A percentile compares a stretch with the other conserved stretches of the same genome.
Conservation (phyloP, 2,329 filamentous ascomycete species). For the Colletotrichum scovillei region DNA sequence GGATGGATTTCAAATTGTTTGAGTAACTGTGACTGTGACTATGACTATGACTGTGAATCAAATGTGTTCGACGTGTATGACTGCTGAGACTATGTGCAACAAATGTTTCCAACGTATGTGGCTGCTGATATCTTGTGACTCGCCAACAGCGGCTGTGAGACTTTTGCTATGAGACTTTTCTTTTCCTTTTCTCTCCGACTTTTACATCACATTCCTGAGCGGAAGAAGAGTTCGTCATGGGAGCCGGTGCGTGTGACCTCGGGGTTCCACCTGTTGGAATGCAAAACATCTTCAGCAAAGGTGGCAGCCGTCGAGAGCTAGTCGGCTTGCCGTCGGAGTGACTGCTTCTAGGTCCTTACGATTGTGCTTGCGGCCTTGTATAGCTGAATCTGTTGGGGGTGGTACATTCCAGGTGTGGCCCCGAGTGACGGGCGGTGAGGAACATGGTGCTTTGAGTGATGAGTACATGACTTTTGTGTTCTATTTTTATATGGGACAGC, state of each 20-base stretch:
- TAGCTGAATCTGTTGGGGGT: not conserved
- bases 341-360: too few species aligned
- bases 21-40: not conserved
- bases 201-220: slow-evolving; percentile 3
- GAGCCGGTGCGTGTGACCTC: not conserved
- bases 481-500: too few species aligned
- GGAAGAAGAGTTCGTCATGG: not conserved
- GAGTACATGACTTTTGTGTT: too few species aligned
- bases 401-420: slow-evolving; percentile 31
- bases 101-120: not conserved
- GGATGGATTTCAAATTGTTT: slow-evolving; percentile 11
- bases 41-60: too few species aligned
- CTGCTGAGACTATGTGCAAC: too few species aligned
- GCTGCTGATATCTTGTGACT: too few species aligned
- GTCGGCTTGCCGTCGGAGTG: too few species aligned
- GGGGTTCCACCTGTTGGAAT: slow-evolving; percentile 4
- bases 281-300: slow-evolving; percentile 26
- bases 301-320: not conserved
- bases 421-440: slow-evolving; percentile 14
- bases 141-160: not conserved
- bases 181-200: not conserved
- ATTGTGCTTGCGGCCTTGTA: too few species aligned
- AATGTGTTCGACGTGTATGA: too few species aligned
- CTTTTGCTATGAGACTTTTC: not conserved
- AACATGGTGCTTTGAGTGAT: not conserved